Conservation (phyloP, 176 grass and related monocot genomes). For the Bonia amplexicaulis region DNA sequence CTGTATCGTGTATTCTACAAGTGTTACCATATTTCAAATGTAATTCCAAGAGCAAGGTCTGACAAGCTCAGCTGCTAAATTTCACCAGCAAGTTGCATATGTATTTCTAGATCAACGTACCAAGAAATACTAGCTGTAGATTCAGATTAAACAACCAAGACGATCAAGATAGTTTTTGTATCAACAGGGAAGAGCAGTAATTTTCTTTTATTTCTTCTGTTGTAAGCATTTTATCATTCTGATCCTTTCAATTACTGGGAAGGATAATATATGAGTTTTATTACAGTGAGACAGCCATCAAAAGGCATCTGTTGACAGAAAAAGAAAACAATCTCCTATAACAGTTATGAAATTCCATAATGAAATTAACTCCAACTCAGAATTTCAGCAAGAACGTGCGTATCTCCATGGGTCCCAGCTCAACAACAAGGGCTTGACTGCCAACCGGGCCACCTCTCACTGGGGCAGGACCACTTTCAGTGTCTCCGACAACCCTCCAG, state of each 20-base stretch:
- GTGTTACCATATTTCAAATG: background rate
- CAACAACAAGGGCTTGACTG: constrained; percentile 48
- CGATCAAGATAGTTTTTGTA: background rate
- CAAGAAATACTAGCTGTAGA: too few relatives aligned
- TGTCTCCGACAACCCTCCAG: constrained; percentile 45
- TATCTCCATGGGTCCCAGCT: constrained; percentile 90
- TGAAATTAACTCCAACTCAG: background rate
- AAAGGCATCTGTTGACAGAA: background rate
- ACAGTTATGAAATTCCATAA: background rate
- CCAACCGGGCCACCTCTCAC: constrained; percentile 50
- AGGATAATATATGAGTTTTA: background rate
- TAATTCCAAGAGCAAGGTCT: background rate
- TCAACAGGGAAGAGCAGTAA: background rate
- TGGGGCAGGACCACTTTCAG: constrained; percentile 20
- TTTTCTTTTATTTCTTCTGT: background rate
- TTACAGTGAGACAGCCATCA: background rate
- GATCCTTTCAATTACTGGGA: background rate
- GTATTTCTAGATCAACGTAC: background rate
- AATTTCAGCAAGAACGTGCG: constrained; percentile 42
- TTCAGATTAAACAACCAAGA: too few relatives aligned
- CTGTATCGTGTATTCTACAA: background rate
- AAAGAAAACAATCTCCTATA: background rate
- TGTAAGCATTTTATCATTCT: background rate
- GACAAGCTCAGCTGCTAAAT: background rate
- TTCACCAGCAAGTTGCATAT: background rate